These are phyloP conservation scores for Colletotrichum caudatum DNA, from an alignment of 2,329 filamentous ascomycete species.

Conservation along the genomic window DNA sequence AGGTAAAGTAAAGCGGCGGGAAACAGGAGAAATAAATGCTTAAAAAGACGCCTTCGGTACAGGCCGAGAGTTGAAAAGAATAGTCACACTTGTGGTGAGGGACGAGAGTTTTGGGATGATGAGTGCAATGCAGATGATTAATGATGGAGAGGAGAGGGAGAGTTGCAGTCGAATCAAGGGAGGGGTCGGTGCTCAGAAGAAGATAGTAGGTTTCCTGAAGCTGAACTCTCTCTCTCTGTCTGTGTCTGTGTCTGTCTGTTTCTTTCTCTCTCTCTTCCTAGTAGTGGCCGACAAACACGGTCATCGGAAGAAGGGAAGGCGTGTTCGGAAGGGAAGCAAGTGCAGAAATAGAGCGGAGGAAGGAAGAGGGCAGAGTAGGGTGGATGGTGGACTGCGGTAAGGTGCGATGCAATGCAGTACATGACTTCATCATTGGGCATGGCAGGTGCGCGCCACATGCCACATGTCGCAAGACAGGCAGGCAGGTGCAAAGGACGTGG, in stretches of 20 bases:
- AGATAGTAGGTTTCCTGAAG: neutral
- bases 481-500: neutral
- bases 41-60: too few relatives aligned
- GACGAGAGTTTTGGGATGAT: neutral
- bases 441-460: constrained; percentile 4
- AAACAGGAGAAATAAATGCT: neutral
- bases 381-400: constrained; percentile 5
- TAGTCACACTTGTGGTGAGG: neutral
- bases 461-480: neutral
- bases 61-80: neutral
- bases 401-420: constrained; percentile 12
- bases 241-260: neutral
- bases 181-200: constrained; percentile 14
- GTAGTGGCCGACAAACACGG: constrained; percentile 9
- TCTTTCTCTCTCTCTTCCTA: neutral
- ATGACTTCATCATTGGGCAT: constrained; percentile 40
- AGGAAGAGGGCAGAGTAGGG: neutral
- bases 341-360: neutral
- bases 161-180: constrained; percentile 28
- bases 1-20: neutral
- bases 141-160: neutral
- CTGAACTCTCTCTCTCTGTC: too few relatives aligned
- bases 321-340: neutral
- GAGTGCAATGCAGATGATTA: neutral
- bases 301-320: neutral